Evolutionary conservation across 768 basidiomycete genomes (phyloP), one percentile per base, ranked within the genome.

Genomic region (Solioccasus polychromus): DNA sequence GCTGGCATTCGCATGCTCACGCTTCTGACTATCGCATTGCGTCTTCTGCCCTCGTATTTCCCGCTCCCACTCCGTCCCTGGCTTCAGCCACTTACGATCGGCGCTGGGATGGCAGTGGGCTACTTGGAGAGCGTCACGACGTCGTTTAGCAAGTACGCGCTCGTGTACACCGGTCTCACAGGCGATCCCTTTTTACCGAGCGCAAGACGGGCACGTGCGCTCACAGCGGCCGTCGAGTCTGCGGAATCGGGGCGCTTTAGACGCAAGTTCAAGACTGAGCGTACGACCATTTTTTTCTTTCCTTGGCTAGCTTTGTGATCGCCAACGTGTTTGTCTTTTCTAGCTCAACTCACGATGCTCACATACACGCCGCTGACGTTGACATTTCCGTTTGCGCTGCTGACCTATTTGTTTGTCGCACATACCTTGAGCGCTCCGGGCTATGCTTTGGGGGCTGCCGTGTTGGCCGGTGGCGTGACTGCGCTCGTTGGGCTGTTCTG

Each of bases 331-430:
- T 39, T 11, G 35, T 11, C 2, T 41, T 32, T 39, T 58, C 14
- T 39, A 84, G 78, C 79, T 20, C 76, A 81, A 60, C 74, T 92
- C 53, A 78, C 85, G 0, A 68, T 93, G 52, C 74, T 94, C 52
- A 87, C 71, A 12, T 66, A 79, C 23, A 79, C 88, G 11, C 86
- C 92, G 15, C 70, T 90, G 39, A 87, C 85, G 1, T 70, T 92
- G 48, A 88, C 88, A 1, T 76, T 93, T 51, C 87, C 91, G 5
- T 88, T 90, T 51, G 83, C 90, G 12, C 70, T 94, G 23, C 68
- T 78, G 29, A 88, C 91, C 5, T 96, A 95, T 63, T 66, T 97
- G 17, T 89, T 94, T 54, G 88, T 92, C n/a, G 86, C 90, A 2
- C 88, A 91, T 65, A 84, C 86, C 0, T 67, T 92, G 18, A 61